Evolutionary conservation across 2,329 filamentous ascomycete species (phyloP).

Genomic region (Aspergillus eucalypticola): DNA sequence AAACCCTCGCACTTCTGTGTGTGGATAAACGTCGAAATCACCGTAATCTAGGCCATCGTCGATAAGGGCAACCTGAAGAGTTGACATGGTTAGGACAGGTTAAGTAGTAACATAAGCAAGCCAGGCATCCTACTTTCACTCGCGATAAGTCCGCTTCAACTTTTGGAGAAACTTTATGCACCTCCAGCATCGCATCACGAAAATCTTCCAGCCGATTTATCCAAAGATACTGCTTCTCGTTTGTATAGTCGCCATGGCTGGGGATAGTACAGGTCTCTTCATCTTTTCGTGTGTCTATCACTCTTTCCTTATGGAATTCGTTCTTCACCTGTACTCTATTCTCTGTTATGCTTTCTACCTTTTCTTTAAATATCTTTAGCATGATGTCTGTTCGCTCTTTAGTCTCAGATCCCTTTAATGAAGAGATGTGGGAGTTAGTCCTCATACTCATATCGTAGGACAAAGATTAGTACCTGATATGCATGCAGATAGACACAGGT

Average conservation of each 20-base stretch:
- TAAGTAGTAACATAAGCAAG: background rate
- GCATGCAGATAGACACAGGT: background rate
- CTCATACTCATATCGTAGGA: no score
- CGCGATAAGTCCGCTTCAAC: background rate
- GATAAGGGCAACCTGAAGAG: background rate
- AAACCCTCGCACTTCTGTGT: background rate
- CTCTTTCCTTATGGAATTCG: background rate
- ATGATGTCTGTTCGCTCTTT: background rate
- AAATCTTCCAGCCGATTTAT: conserved; percentile 3
- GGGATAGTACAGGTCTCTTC: background rate
- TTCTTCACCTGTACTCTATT: background rate
- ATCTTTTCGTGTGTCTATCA: background rate
- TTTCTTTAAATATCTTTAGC: background rate
- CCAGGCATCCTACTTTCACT: background rate
- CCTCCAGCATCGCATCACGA: background rate
- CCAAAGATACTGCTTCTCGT: conserved; percentile 1
- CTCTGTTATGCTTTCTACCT: background rate
- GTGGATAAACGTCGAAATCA: background rate
- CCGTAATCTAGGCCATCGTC: conserved; percentile 6
- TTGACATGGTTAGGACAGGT: background rate
- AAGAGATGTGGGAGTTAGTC: background rate
- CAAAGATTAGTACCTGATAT: conserved; percentile 1
- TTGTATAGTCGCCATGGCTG: background rate
- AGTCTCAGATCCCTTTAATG: background rate
- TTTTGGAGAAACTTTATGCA: background rate